These are phyloP conservation scores for Vigna angularis DNA, from an alignment of 306 rosid genomes.

Conservation along the genomic window DNA sequence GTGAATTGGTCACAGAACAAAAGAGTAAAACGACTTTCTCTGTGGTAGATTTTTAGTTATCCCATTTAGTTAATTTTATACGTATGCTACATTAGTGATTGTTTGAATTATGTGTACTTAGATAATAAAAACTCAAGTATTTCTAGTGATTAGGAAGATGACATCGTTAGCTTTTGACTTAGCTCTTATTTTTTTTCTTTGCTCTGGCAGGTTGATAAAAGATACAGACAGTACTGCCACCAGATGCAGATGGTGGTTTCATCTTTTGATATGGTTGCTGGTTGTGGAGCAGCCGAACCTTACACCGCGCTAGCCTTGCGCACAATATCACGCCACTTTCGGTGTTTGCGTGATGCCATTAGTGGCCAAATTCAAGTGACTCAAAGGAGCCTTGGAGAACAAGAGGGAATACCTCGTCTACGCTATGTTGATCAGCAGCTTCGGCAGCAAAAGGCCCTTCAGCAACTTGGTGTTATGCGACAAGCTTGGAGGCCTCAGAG, in stretches of 20 bases:
- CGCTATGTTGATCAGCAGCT: slow-evolving; percentile 95
- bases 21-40: neutral
- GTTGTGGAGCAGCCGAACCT: slow-evolving; percentile 81
- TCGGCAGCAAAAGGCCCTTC: slow-evolving; percentile 84
- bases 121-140: neutral
- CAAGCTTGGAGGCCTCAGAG: slow-evolving; percentile 99
- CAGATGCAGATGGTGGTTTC: slow-evolving; percentile 82
- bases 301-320: slow-evolving; percentile 81
- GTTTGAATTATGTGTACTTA: neutral
- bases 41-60: slow-evolving; percentile 13
- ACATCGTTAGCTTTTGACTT: neutral
- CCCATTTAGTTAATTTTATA: slow-evolving; percentile 17
- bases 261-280: slow-evolving; percentile 77
- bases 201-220: slow-evolving; percentile 73
- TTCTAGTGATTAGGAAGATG: neutral
- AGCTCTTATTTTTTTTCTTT: slow-evolving; percentile 8
- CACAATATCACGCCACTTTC: slow-evolving; percentile 89
- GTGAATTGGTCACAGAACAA: slow-evolving; percentile 2
- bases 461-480: slow-evolving; percentile 80
- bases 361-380: slow-evolving; percentile 72
- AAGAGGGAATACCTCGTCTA: slow-evolving; percentile 92
- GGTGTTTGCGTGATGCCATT: slow-evolving; percentile 84
- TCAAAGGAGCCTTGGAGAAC: slow-evolving; percentile 81
- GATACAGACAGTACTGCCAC: slow-evolving; percentile 78
- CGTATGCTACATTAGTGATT: neutral